A percentile compares a stretch with the other conserved stretches of the same genome.
These are phyloP conservation scores for Cichorium intybus DNA, from an alignment of 140 eudicot genomes.

Conservation along the genomic window DNA sequence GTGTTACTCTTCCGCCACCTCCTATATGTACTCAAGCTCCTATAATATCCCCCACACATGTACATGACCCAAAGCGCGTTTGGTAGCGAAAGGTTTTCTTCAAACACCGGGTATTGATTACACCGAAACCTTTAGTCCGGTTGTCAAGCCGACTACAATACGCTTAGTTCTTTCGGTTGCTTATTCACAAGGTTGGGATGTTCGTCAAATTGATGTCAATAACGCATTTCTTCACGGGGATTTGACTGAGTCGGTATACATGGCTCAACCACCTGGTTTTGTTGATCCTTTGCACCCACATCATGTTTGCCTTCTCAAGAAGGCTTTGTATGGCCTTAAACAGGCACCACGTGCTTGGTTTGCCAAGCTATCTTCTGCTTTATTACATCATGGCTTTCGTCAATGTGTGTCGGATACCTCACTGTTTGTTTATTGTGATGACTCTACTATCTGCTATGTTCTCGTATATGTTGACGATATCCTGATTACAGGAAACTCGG, in stretches of 20 bases:
- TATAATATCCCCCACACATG: too few relatives aligned
- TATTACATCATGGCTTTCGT: not conserved
- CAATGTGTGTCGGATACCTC: not conserved
- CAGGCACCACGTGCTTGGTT: conserved; percentile 4
- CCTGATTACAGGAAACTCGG: not conserved
- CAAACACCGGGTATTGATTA: not conserved
- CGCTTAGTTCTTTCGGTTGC: not conserved
- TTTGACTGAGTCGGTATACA: not conserved
- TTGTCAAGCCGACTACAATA: not conserved
- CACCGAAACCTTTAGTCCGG: not conserved
- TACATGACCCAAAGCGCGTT: too few relatives aligned
- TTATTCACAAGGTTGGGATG: not conserved
- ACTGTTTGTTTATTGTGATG: not conserved
- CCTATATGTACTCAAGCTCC: too few relatives aligned
- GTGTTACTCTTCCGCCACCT: too few relatives aligned
- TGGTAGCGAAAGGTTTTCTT: not conserved
- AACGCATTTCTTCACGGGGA: conserved; percentile 1
- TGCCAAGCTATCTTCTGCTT: not conserved
- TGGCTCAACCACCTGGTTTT: not conserved
- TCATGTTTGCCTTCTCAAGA: not conserved
- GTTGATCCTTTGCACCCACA: not conserved
- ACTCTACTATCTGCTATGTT: not conserved
- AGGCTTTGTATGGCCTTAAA: not conserved
- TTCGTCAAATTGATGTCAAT: not conserved
- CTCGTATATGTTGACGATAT: conserved; percentile 1